Base-by-base conservation (phyloP, 768 basidiomycete species). In the Suillus subalutaceus region DNA sequence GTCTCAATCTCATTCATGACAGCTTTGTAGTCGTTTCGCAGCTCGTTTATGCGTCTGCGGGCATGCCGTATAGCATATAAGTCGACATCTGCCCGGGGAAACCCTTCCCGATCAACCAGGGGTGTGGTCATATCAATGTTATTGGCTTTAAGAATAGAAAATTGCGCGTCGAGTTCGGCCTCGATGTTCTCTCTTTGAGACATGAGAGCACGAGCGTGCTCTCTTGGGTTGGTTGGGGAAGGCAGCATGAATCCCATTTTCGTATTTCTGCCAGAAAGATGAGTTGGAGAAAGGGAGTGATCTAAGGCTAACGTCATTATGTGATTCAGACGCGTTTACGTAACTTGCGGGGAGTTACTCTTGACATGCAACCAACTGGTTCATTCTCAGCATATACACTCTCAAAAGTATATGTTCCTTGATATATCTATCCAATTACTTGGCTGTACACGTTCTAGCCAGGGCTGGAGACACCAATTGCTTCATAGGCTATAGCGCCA, bases 11-110 rank as follows among this genome's bases (percentile, higher is more conserved):
- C 83, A 68, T 89, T 83, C 80, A 88, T 90, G 12, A 92, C 78
- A 40, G 75, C 81, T 20, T 80, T 82, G 66, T 90, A 80, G 73
- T 99, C 96, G 71, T 96, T 97, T 65, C 88, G 82, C 59, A 96
- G 79, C 74, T 92, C 86, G 62, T 92, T 88, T n/a, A 96, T 86
- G 60, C 91, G 83, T 38, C 89, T 84, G 62, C 94, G 85, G 15
- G 94, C 92, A 58, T 80, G 79, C 30, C 93, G 83, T 23, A 96
- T 89, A 13, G 90, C 88, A 73, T 87, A 93, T 20, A 97, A 82
- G 69, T 96, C 93, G 67, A 98, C 85, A 78, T 97, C 91, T 16
- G 87, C 88, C 16, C 94, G 85, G 1, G 96, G 96, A 77, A 94
- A 98, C 8, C 97, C 97, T 62, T 97, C 92, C 1, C 81, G 68